phyloP scores from a whole-genome alignment of 2,329 filamentous ascomycete genomes.

The Cadophora malorum region DNA sequence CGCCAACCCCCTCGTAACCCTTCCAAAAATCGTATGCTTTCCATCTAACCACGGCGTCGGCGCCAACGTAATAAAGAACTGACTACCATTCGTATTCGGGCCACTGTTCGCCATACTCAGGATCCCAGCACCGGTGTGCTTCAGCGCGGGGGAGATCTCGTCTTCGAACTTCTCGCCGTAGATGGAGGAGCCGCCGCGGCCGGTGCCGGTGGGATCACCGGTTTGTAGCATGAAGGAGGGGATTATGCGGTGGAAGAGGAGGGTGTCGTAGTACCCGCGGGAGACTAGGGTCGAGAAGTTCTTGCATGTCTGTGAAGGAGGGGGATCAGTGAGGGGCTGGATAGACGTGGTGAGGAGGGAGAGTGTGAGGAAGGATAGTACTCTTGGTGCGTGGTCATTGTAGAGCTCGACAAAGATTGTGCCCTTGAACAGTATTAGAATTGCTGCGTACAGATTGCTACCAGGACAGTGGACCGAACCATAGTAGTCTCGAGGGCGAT shows the following conservation, averaged over 20 bases:
- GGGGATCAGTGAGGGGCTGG: constrained; percentile 21
- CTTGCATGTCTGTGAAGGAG: constrained; percentile 67
- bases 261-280: constrained; percentile 86
- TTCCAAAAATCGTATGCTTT: constrained; percentile 95
- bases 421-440: constrained; percentile 61
- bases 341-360: background rate
- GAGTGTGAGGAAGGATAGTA: constrained; percentile 38
- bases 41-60: constrained; percentile 96
- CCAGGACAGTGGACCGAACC: constrained; percentile 54
- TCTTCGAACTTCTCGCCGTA: constrained; percentile 95
- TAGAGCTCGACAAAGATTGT: constrained; percentile 89
- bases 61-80: constrained; percentile 95
- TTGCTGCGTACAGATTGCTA: background rate
- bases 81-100: constrained; percentile 89
- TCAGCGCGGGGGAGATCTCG: constrained; percentile 79
- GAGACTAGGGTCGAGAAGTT: constrained; percentile 84
- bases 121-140: constrained; percentile 93
- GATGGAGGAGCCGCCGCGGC: constrained; percentile 85
- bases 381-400: constrained; percentile 80
- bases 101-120: constrained; percentile 96
- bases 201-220: constrained; percentile 92
- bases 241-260: constrained; percentile 93
- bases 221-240: constrained; percentile 96
- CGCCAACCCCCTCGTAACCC: constrained; percentile 82
- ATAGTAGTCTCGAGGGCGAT: constrained; percentile 85